Evolutionary conservation across 1,284 basidiomycete species (phyloP).

Genomic region (Boletus semigastroideus): DNA sequence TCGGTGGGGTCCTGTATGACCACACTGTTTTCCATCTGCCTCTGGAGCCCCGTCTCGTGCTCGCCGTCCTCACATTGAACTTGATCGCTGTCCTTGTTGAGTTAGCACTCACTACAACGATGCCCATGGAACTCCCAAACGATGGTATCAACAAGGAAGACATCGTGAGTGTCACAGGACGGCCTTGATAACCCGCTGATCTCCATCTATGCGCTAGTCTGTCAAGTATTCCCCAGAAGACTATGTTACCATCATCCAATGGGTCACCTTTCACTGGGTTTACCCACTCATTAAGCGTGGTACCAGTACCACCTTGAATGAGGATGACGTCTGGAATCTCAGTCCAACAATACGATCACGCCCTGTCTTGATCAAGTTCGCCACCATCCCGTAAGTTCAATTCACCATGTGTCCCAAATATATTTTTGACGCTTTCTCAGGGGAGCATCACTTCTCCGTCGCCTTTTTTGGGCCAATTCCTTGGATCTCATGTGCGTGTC

Average conservation of each 20-base stretch:
- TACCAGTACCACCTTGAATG: slow-evolving; percentile 48
- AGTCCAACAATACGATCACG: slow-evolving; percentile 55
- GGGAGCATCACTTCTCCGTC: slow-evolving; percentile 56
- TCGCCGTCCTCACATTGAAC: slow-evolving; percentile 37
- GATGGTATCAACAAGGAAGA: slow-evolving; percentile 36
- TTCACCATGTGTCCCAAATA: slow-evolving; percentile 1
- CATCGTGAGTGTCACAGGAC: slow-evolving; percentile 35
- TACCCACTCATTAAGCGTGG: slow-evolving; percentile 54
- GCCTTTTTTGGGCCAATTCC: slow-evolving; percentile 67
- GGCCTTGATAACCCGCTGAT: neutral
- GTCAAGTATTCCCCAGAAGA: slow-evolving; percentile 58
- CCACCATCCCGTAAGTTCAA: slow-evolving; percentile 31
- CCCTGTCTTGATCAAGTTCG: slow-evolving; percentile 51
- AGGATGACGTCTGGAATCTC: slow-evolving; percentile 59
- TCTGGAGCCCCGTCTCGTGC: slow-evolving; percentile 25
- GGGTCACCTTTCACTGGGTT: slow-evolving; percentile 72
- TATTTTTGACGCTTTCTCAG: slow-evolving; percentile 23
- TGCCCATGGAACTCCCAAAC: slow-evolving; percentile 49
- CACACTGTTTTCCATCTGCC: slow-evolving; percentile 31
- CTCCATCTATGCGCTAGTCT: slow-evolving; percentile 31
- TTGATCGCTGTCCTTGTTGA: slow-evolving; percentile 36
- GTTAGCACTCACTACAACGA: slow-evolving; percentile 35
- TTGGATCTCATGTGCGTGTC: slow-evolving; percentile 60
- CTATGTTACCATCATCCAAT: slow-evolving; percentile 61
- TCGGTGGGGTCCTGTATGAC: slow-evolving; percentile 43